Base-by-base conservation (phyloP, 1,284 basidiomycete species). In the Marasmius oreades region DNA sequence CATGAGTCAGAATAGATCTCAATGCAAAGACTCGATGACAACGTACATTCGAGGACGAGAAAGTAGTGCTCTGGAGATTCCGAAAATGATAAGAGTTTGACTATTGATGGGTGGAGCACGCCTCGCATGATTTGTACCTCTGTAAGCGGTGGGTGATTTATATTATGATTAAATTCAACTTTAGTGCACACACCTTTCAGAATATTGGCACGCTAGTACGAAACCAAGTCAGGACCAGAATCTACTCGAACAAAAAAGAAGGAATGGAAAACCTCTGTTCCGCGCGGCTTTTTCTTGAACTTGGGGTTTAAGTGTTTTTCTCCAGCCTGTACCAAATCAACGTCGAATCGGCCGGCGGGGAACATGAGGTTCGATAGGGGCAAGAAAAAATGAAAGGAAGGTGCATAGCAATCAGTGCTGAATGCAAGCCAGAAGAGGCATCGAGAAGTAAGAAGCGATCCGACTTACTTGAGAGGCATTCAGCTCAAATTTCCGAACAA, bases 41-140 rank as follows among this genome's bases (percentile, higher is more conserved):
- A 78, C 88, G 67, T 69, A 92, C 93, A 78, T 75, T 99, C 97
- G 54, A 99, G 80, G 10, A 98, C 85, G 26, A 99, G 80, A 72
- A 95, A 99, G 73, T 98, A 99, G 69, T 97, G 84, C 64, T 99
- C 95, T 26, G 81, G 78, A 16, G 93, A 93, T 73, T 99, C 97
- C 59, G 88, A 90, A 69, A 98, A 98, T 43, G 86, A 88, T 45
- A 88, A 73, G 11, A 98, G 85, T 70, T 93, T 93, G 68, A 99
- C 90, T 64, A 99, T 90, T 31, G 88, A 84, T 6, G 92, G 86
- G 68, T 99, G 95, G 63, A 90, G 89, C 59, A 88, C 90, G 22
- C 93, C 93, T 33, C 96, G 92, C 97, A 99, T 99, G 66, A 99
- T 99, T 73, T 98, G 95, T 5, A 99, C 97, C 84, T 99, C 97